Base-by-base conservation (phyloP, 768 basidiomycete genomes). In the Phylloporus rhodoxanthus region DNA sequence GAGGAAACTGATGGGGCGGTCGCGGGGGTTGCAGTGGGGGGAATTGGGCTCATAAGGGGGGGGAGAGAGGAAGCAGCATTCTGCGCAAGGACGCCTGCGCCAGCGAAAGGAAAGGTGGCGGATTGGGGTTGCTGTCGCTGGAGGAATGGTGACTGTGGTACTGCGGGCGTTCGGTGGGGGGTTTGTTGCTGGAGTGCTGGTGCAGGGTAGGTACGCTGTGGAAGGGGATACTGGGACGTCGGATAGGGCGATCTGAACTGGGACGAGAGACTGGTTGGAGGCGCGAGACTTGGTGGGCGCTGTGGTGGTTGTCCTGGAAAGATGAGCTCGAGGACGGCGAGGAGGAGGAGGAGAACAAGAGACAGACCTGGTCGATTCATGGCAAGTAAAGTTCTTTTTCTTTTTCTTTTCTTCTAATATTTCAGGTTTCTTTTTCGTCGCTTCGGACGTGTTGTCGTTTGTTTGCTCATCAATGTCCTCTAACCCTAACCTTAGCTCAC, bases 261-360 rank as follows among this genome's bases (percentile, higher is more conserved):
- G 34, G 71, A 78, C 10, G 78, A 72, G 51, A 86, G 75, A 33
- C 71, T 71, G 52, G 85, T 77, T 52, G 81, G 82, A 26, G 84
- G 80, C 9, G 78, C 76, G 51, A 88, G 78, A 67, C 77, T 85
- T 56, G 87, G 85, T 44, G 87, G 85, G 66, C 87, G 76, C 68
- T 88, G 87, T 61, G 84, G 85, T 46, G 86, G 85, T 78, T 87
- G 87, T 62, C 85, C 85, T 88, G 65, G 52, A 45, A 40, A 49
- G 55, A 52, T 49, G 53, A 63, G 51, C 62, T 42, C 40, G 61
- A 47, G 51, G 50, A 61, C 44, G 53, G 49, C 50, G 47, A 49
- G 44, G 28, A 47, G 34, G 50, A 40, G 43, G 33, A 50, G 49
- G 39, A 42, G 39, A 39, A 51, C 28, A 30, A 32, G 32, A 32